Base-by-base conservation (phyloP, 225 moss, liverwort and hornwort species). In the Pseudisothecium myosuroides region DNA sequence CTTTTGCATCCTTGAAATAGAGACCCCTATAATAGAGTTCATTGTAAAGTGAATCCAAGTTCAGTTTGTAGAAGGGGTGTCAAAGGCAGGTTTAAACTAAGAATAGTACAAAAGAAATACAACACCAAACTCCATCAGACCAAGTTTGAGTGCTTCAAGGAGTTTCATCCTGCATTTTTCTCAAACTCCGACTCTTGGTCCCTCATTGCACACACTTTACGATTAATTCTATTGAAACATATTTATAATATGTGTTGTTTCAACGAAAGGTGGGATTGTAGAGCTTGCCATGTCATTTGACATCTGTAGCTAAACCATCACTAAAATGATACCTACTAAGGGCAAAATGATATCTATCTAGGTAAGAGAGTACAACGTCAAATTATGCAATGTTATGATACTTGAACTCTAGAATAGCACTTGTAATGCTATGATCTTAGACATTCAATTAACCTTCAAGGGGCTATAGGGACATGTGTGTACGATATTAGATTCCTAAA, bases 291-390 rank as follows among this genome's bases (percentile, higher is more conserved):
- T 4, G 2, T 39, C 26, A 43, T 26, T 43, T 43, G 27, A 71
- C 71, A 71, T 27, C 41, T 41, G 26, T 71, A 26, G 14, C 41
- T 12, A 41, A 14, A 71, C 9, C 9, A 43, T 16, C 15, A 27
- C 27, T 0, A 14, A 71, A 73, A 73, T 73, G 17, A 73, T 17
- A 17, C 10, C 43, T n/a, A n/a, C n/a, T n/a, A n/a, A n/a, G n/a
- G n/a, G n/a, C n/a, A 14, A 71, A 73, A 73, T 73, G 17, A 73
- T 17, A 17, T 6, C 43, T 43, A 26, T 24, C 14, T 39, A 12
- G 39, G 4, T 7, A 41, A 71, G 1, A 3, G 9, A 41, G 6
- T 2, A 27, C 39, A 41, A 8, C 1, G 0, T 31, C 2, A 75
- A 75, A 2, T 75, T 75, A 0, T 31, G 1, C 11, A 74, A 31